Evolutionary conservation across 768 basidiomycete species (phyloP), one percentile per base, ranked within the genome.

Genomic region (Suillus discolor): DNA sequence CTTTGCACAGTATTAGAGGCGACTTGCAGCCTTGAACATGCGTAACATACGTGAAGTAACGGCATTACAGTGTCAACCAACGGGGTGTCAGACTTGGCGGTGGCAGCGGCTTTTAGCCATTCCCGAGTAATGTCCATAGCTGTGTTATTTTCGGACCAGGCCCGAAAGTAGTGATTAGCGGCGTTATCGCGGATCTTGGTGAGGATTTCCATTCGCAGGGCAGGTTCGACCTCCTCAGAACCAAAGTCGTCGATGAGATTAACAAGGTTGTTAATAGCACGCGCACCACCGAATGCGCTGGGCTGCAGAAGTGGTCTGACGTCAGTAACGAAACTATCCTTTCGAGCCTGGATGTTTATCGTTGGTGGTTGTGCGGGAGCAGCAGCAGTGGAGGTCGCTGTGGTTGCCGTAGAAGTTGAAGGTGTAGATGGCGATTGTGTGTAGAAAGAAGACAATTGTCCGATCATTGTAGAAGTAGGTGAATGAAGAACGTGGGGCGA

Each of bases 81-180:
- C 67, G 83, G 78, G 63, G 73, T 79, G 64, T 89, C 87, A 64
- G 74, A 80, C 66, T 86, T 87, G 57, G 82, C 84, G 36, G 83
- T 81, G 65, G 87, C 85, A 28, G 85, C 90, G 2, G 89, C 82
- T 78, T 89, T 92, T 66, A 95, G 78, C 93, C 93, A 95, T 69
- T 92, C 91, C 59, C 91, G 84, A 51, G 91, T 86, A 42, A 94
- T 83, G 66, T 91, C 91, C 80, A 94, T 88, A 20, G 92, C 93
- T 45, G 77, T 75, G 53, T 73, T n/a, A 73, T 91, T 93, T 74
- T 93, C 92, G 18, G 87, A 84, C 92, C 93, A 94, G 6, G 92
- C 92, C 51, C 91, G 87, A 74, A 91, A 94, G 73, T 94, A 95
- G 71, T 92, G 91, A 73, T 93, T 92, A 49, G 88, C 90, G 36